These are phyloP conservation scores for Paramyrothecium sp. DNA, from an alignment of 2,329 filamentous ascomycete genomes.

Conservation along the genomic window DNA sequence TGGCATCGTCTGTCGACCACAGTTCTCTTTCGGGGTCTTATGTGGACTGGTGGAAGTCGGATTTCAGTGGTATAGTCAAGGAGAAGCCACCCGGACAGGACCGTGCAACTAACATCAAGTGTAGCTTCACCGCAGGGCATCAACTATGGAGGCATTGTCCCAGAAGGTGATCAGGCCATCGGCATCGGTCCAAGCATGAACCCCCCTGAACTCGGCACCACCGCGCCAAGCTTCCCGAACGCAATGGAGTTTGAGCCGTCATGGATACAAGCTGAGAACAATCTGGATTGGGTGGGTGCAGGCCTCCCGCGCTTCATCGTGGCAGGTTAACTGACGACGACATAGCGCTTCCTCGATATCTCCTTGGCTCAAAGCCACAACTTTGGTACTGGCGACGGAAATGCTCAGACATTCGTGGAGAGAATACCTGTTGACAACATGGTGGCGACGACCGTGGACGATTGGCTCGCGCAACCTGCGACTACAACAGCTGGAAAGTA, in stretches of 20 bases:
- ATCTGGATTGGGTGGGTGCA: conserved; percentile 37
- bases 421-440: conserved; percentile 20
- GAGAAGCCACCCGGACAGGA: conserved; percentile 4
- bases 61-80: conserved; percentile 8
- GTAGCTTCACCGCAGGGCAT: background rate
- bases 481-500: too few relatives aligned
- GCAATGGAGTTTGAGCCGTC: conserved; percentile 30
- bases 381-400: conserved; percentile 21
- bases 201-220: conserved; percentile 15
- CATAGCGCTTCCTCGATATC: conserved; percentile 30
- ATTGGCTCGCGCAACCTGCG: conserved; percentile 1
- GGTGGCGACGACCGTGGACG: conserved; percentile 20
- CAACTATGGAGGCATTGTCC: background rate
- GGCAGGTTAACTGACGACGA: background rate
- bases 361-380: conserved; percentile 29
- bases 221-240: conserved; percentile 4
- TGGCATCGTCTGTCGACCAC: background rate
- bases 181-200: conserved; percentile 10
- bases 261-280: conserved; percentile 30
- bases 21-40: background rate
- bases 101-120: background rate
- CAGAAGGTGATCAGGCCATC: conserved; percentile 4
- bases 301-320: background rate
- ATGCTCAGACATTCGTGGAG: conserved; percentile 27
- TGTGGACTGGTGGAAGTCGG: conserved; percentile 4